Base-by-base conservation (phyloP, 352 stramenopile species). In the Globisporangium nodosum region DNA sequence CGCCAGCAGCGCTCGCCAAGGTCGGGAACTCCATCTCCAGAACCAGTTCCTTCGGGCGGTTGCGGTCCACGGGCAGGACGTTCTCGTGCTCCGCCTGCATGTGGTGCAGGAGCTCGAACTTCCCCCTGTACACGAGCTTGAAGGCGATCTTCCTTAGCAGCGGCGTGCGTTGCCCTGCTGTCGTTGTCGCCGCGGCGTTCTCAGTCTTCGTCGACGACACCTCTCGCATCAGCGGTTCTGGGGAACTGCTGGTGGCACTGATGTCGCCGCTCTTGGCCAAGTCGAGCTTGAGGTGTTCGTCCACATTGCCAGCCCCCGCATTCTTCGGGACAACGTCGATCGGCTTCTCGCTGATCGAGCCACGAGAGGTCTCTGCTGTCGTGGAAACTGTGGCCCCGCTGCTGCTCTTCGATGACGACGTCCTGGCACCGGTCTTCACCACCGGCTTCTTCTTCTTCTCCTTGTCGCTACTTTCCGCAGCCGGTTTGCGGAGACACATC, bases 91-190 rank as follows among this genome's bases (percentile, higher is more conserved):
- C 68, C n/a, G 69, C 69, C 67, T 90, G 71, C 74, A 90, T 84
- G 55, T 94, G 80, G 56, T 92, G 69, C 57, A 83, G 61, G 52
- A 88, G 69, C 63, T 94, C 82, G 39, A 89, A 92, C 4, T 71
- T 69, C 1, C 81, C 84, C 21, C 81, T 70, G 35, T 94, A 78
- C 39, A 88, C 74, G 18, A 94, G 55, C 52, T 81, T 71, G 30
- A 77, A 77, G 54, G 73, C 65, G 54, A 94, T 81, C 54, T 64
- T 78, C n/a, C 76, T 70, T n/a, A 61, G 40, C 50, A 27, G 27
- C 15, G 54, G 49, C 37, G 48, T 49, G 16, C 27, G 46, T 24
- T 30, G 9, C 12, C 18, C 5, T 56, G 39, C 21, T 12, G 15
- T 46, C 15, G 37, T 52, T 9, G 54, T 30, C 3, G 30, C 52